Evolutionary conservation across 768 basidiomycete genomes (phyloP).

Genomic region (Myochromella boudieri): DNA sequence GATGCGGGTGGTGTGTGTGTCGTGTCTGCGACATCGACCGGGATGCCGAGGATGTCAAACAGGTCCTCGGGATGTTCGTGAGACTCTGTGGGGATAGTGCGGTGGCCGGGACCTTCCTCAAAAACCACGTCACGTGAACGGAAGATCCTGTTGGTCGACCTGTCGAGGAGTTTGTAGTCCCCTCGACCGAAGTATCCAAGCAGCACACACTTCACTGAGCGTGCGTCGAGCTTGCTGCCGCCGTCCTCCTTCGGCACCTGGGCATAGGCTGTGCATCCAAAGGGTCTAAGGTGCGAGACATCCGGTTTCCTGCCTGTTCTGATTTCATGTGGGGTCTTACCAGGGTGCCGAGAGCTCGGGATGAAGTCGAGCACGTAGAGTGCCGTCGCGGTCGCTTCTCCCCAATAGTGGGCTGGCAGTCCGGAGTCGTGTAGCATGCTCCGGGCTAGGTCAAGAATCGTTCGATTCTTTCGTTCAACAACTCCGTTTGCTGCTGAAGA

Average conservation of each 20-base stretch:
- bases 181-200: constrained; percentile 22
- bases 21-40: constrained; percentile 23
- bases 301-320: constrained; percentile 21
- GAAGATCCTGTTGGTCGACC: not conserved
- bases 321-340: constrained; percentile 10
- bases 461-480: not conserved
- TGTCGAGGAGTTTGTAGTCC: constrained; percentile 21
- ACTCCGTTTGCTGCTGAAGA: not conserved
- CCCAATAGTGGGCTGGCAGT: constrained; percentile 14
- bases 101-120: not conserved
- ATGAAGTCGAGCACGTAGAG: not conserved
- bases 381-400: constrained; percentile 12
- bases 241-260: not conserved
- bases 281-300: constrained; percentile 23
- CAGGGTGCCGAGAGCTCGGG: constrained; percentile 10
- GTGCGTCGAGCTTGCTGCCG: not conserved
- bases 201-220: constrained; percentile 18
- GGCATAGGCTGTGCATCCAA: constrained; percentile 13
- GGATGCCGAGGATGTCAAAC: constrained; percentile 17
- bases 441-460: not conserved
- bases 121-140: not conserved
- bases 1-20: constrained; percentile 6
- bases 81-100: too few relatives aligned
- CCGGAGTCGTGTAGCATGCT: constrained; percentile 17
- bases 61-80: not conserved